Conservation (phyloP, 202 grass and related monocot genomes). For the Panicum hallii region DNA sequence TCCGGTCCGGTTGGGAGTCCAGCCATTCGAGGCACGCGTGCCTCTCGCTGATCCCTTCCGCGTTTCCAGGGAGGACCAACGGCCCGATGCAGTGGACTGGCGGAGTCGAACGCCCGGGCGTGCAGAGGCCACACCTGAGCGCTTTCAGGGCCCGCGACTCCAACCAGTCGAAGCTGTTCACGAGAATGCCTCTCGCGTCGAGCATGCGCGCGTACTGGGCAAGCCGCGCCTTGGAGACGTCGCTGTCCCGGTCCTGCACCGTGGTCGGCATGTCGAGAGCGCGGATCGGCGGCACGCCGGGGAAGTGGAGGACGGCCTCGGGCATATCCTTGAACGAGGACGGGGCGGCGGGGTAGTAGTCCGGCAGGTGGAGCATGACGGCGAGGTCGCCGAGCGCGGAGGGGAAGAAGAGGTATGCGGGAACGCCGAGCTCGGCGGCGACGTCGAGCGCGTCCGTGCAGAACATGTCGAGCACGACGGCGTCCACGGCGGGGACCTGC, state of each 20-base stretch:
- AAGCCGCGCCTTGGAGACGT: neutral
- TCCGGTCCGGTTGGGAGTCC: conserved; percentile 58
- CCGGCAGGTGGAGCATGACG: conserved; percentile 36
- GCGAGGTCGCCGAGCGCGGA: conserved; percentile 51
- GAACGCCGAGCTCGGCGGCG: conserved; percentile 48
- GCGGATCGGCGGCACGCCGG: conserved; percentile 54
- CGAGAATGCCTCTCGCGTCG: conserved; percentile 53
- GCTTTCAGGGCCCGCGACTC: conserved; percentile 56
- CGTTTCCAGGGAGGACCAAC: conserved; percentile 28
- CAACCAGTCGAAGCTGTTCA: conserved; percentile 71
- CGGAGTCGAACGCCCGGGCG: conserved; percentile 48
- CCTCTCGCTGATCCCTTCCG: conserved; percentile 31
- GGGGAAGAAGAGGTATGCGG: conserved; percentile 57
- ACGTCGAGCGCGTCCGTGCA: conserved; percentile 58
- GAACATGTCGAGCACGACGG: conserved; percentile 77
- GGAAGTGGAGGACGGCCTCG: conserved; percentile 20
- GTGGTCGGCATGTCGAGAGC: conserved; percentile 50
- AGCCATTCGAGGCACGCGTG: conserved; percentile 66
- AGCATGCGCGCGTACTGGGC: conserved; percentile 31
- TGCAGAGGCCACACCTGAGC: conserved; percentile 48
- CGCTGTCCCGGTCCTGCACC: conserved; percentile 33
- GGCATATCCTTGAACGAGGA: conserved; percentile 53
- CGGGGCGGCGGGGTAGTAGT: neutral
- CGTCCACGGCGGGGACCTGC: conserved; percentile 33
- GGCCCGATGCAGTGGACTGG: conserved; percentile 68